These are phyloP conservation scores for Chenopodium formosanum DNA, from an alignment of 148 eudicot genomes.

Conservation along the genomic window DNA sequence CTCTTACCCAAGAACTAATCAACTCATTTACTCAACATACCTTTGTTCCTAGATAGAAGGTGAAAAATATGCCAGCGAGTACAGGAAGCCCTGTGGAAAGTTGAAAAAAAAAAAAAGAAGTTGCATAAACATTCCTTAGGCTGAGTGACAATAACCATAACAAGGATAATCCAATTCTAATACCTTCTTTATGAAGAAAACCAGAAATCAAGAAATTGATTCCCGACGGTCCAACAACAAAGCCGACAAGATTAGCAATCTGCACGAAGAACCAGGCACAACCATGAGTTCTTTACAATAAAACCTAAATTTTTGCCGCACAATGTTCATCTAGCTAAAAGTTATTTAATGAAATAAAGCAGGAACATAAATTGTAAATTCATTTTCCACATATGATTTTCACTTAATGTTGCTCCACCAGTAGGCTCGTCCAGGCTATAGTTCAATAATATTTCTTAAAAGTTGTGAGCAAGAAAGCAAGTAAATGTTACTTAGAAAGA, in stretches of 20 bases:
- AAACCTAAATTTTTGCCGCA: not conserved
- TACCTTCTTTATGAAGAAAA: slow-evolving; percentile 67
- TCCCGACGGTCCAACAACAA: slow-evolving; percentile 94
- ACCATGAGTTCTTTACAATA: not conserved
- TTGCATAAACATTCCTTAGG: slow-evolving; percentile 12
- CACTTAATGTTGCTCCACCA: not conserved
- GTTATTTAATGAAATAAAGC: not conserved
- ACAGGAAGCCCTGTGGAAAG: slow-evolving; percentile 58
- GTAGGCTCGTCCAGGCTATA: not conserved
- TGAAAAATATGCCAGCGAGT: slow-evolving; percentile 62
- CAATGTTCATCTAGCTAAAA: not conserved
- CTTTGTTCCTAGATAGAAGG: slow-evolving; percentile 90
- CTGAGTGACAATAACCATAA: slow-evolving; percentile 6
- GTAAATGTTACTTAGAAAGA: not conserved
- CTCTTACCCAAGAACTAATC: not conserved
- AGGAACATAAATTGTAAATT: not conserved
- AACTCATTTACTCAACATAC: slow-evolving; percentile 28
- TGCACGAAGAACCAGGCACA: slow-evolving; percentile 31
- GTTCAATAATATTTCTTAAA: not conserved
- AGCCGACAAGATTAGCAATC: slow-evolving; percentile 95
- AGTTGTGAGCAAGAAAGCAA: not conserved
- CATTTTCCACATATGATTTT: not conserved
- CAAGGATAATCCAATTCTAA: not conserved
- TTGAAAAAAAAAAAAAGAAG: slow-evolving; percentile 9
- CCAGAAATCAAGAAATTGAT: slow-evolving; percentile 73